These are phyloP conservation scores for Westerdykella ornata DNA, from an alignment of 2,329 filamentous ascomycete species.

Conservation along the genomic window DNA sequence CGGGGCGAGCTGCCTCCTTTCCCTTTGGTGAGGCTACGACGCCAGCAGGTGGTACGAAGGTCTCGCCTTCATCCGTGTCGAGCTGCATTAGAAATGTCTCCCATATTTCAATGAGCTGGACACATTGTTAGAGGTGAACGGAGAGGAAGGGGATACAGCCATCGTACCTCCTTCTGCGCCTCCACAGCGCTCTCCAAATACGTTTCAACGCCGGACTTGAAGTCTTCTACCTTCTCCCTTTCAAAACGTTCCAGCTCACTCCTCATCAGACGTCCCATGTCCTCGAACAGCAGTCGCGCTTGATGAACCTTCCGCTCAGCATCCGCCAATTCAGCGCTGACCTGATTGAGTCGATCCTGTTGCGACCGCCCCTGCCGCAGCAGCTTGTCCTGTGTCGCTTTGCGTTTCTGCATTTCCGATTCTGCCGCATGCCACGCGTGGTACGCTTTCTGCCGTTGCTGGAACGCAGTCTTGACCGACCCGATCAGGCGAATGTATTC, in stretches of 20 bases:
- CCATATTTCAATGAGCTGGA: constrained; percentile 77
- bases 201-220: constrained; percentile 96
- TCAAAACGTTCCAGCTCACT: constrained; percentile 90
- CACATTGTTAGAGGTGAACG: constrained; percentile 8
- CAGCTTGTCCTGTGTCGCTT: constrained; percentile 86
- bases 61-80: constrained; percentile 73
- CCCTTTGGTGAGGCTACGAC: constrained; percentile 25
- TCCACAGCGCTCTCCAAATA: constrained; percentile 96
- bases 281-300: constrained; percentile 82
- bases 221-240: constrained; percentile 96
- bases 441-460: constrained; percentile 89
- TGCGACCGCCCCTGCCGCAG: constrained; percentile 90
- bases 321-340: constrained; percentile 88
- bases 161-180: constrained; percentile 88
- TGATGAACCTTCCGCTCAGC: constrained; percentile 90
- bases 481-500: constrained; percentile 96
- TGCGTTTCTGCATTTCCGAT: constrained; percentile 82
- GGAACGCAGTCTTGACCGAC: constrained; percentile 87
- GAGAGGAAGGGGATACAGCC: constrained; percentile 5
- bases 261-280: constrained; percentile 93
- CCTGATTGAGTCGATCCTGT: constrained; percentile 88
- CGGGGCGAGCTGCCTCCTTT: background rate
- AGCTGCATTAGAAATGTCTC: constrained; percentile 96
- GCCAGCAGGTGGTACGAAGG: constrained; percentile 38
- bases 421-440: constrained; percentile 91